Evolutionary conservation across 2,329 filamentous ascomycete species (phyloP).

Genomic region (Fusarium multiceps): DNA sequence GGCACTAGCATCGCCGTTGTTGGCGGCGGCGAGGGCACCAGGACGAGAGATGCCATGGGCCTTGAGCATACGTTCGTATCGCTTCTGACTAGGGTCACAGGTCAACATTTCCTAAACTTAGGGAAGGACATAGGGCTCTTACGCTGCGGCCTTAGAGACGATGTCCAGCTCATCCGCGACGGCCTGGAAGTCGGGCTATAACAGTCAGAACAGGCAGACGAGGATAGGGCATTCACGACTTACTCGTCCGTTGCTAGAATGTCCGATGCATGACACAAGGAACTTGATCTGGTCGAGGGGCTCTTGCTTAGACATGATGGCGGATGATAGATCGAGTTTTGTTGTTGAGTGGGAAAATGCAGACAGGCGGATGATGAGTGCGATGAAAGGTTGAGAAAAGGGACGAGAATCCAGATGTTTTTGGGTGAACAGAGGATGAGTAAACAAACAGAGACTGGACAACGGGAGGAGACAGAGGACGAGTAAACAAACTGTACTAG

Average conservation of each 20-base stretch:
- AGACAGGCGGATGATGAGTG: not conserved
- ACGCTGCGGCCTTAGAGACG: constrained; percentile 76
- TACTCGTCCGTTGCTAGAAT: constrained; percentile 70
- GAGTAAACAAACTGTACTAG: not conserved
- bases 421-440: not conserved
- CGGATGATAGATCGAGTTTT: constrained; percentile 31
- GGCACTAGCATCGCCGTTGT: constrained; percentile 5
- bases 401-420: not conserved
- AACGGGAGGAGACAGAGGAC: not conserved
- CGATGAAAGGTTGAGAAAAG: not conserved
- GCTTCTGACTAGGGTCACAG: constrained; percentile 65
- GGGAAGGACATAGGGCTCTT: constrained; percentile 50
- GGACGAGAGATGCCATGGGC: constrained; percentile 59
- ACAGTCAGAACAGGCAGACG: not conserved
- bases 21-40: constrained; percentile 1
- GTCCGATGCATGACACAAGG: constrained; percentile 72
- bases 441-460: not conserved
- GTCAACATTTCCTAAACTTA: not conserved
- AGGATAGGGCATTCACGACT: constrained; percentile 14
- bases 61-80: constrained; percentile 75
- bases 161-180: constrained; percentile 74
- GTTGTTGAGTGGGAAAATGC: not conserved
- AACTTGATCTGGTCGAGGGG: constrained; percentile 71
- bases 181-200: constrained; percentile 71
- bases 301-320: constrained; percentile 63